A percentile compares a stretch with the other conserved stretches of the same genome.
Conservation (phyloP, 2,329 filamentous ascomycete species). For the Aschersonia sp. region DNA sequence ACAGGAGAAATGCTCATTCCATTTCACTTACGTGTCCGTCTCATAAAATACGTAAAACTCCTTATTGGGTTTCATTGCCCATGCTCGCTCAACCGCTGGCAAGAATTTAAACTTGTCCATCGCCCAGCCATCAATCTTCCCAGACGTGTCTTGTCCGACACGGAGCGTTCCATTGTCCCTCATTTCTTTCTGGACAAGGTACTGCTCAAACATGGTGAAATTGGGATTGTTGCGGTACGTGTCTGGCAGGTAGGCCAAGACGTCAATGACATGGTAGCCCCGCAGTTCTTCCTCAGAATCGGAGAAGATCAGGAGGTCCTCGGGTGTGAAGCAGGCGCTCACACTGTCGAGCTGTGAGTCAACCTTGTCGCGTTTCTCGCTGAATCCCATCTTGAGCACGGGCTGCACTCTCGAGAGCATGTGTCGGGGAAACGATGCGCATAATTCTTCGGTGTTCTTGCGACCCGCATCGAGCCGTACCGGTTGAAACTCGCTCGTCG, state of each 20-base stretch:
- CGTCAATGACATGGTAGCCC: constrained; percentile 26
- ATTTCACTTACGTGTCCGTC: constrained; percentile 26
- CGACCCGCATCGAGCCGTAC: constrained; percentile 9
- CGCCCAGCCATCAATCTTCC: constrained; percentile 28
- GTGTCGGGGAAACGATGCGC: constrained; percentile 16
- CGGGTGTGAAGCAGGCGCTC: constrained; percentile 30
- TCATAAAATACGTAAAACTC: constrained; percentile 35
- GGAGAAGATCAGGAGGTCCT: constrained; percentile 31
- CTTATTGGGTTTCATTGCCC: constrained; percentile 21
- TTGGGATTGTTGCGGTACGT: constrained; percentile 16
- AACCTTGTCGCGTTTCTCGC: constrained; percentile 7
- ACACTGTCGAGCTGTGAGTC: constrained; percentile 33
- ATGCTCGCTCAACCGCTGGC: constrained; percentile 29
- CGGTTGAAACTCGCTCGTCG: constrained; percentile 15
- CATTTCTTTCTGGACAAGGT: constrained; percentile 24
- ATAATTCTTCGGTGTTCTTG: constrained; percentile 14
- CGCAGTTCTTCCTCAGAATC: constrained; percentile 30
- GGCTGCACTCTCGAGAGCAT: constrained; percentile 16
- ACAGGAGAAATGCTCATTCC: neutral
- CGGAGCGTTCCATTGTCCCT: constrained; percentile 15
- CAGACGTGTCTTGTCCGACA: constrained; percentile 12
- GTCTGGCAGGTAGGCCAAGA: constrained; percentile 15
- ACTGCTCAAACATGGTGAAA: constrained; percentile 23
- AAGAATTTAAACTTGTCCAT: constrained; percentile 35
- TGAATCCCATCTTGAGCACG: constrained; percentile 18